Evolutionary conservation across 352 stramenopile species (phyloP).

Genomic region (Peronosclerospora sorghi): DNA sequence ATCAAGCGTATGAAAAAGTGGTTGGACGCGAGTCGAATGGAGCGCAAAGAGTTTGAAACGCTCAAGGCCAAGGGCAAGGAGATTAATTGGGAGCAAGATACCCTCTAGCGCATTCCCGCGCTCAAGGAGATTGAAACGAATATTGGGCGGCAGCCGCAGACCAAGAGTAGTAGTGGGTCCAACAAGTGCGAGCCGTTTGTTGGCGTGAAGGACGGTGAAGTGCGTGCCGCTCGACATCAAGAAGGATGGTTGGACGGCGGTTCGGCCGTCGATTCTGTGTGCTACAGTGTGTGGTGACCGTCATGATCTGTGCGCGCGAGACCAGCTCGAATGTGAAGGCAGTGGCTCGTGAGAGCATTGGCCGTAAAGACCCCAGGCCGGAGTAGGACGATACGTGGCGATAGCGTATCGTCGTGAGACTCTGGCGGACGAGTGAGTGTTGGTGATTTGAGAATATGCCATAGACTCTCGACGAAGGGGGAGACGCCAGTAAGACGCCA

Average conservation of each 20-base stretch:
- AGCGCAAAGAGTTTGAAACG: conserved; percentile 77
- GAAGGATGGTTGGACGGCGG: no score
- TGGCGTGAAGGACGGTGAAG: conserved; percentile 41
- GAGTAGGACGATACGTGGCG: no score
- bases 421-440: no score
- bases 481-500: no score
- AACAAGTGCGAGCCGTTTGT: conserved; percentile 24
- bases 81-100: conserved; percentile 83
- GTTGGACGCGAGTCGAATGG: conserved; percentile 71
- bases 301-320: conserved; percentile 31
- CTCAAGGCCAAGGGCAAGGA: conserved; percentile 78
- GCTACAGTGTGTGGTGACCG: no score
- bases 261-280: no score
- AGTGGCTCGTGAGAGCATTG: conserved; percentile 78
- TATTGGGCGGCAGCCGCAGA: conserved; percentile 33
- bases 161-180: no score
- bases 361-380: no score
- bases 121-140: conserved; percentile 81
- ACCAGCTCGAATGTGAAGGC: conserved; percentile 75
- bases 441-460: no score
- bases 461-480: no score
- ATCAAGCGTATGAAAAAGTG: conserved; percentile 83
- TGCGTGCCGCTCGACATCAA: conserved; percentile 56
- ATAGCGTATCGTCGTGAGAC: no score
- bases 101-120: conserved; percentile 67